Conservation (phyloP, 139 green algal species). For the Spirogloea muscicola region DNA sequence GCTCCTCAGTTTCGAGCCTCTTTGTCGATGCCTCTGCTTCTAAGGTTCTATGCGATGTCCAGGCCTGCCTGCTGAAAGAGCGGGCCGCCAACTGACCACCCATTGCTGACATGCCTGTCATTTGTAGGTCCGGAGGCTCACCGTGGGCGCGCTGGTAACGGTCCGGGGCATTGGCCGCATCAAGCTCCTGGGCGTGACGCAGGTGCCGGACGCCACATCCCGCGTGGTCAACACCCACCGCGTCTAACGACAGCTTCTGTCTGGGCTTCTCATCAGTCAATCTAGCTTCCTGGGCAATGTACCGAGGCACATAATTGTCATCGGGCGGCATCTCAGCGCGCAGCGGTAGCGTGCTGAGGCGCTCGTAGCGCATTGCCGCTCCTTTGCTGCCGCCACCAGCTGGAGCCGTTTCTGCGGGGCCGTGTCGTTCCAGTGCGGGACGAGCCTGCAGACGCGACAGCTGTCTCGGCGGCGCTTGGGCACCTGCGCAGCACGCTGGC, state of each 20-base stretch:
- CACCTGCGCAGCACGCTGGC: background rate
- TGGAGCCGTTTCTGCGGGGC: conserved; percentile 24
- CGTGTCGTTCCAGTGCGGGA: background rate
- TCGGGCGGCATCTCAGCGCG: no score
- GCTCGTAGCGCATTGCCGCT: background rate
- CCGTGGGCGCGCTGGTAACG: conserved; percentile 31
- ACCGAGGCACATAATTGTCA: no score
- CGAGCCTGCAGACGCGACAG: background rate
- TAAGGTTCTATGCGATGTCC: background rate
- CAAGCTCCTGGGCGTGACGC: conserved; percentile 15
- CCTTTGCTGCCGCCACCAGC: background rate
- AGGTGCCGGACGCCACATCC: conserved; percentile 3
- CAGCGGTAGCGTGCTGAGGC: no score
- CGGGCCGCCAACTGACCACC: background rate
- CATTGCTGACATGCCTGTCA: background rate
- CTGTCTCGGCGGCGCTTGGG: background rate
- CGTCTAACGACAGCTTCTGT: background rate
- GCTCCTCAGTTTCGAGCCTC: background rate
- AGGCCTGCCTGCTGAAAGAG: background rate
- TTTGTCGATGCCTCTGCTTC: background rate
- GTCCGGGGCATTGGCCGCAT: conserved; percentile 37
- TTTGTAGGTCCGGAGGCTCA: conserved; percentile 4
- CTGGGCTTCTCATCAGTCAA: background rate
- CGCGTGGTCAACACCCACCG: background rate
- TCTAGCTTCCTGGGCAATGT: conserved; percentile 4